Evolutionary conservation across 1,284 basidiomycete genomes (phyloP), one percentile per base, ranked within the genome.

Genomic region (Tilletia horrida): DNA sequence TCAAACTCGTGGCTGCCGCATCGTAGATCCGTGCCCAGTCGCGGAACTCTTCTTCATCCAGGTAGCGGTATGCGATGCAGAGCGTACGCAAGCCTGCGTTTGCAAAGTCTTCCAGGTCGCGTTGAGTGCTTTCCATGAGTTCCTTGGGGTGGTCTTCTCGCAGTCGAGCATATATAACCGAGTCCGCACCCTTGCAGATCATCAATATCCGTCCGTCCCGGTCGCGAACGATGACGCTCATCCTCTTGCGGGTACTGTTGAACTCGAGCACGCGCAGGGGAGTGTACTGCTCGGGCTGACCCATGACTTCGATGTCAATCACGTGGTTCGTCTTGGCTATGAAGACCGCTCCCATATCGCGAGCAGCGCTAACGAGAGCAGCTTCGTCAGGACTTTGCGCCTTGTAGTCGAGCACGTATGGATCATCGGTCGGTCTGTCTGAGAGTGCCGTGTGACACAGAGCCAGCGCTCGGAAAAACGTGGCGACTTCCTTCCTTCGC

Each of bases 151-250:
- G 91, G 73, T 91, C 87, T 35, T 84, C 83, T 21, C 87, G 86
- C 1, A 98, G 85, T 13, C 94, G 88, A 75, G 90, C 88, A 80
- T 94, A 95, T 76, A 97, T 91, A 76, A 97, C 92, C 74, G 89
- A 91, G 83, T 97, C 94, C 9, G 94, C 94, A n/a, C 94, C 94
- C 83, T 97, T 97, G 85, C 90, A 92, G 81, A 94, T 94, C 73
- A 97, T 83, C 18, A 93, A 84, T 69, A 97, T 85, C 75, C 86
- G 85, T 21, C 92, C 91, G 68, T 93, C 89, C 0, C 93, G 90
- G 67, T 87, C 87, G 52, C 93, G 89, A 50, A 93, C 88, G 70
- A 97, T 85, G 52, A 91, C 89, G 78, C 90, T 93, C 94, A 97
- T 97, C 66, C 94, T 85, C 84, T 97, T 97, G 69, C 94, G 85